These are phyloP conservation scores for Beauveria medogensis DNA, from an alignment of 2,329 filamentous ascomycete genomes.

Conservation along the genomic window DNA sequence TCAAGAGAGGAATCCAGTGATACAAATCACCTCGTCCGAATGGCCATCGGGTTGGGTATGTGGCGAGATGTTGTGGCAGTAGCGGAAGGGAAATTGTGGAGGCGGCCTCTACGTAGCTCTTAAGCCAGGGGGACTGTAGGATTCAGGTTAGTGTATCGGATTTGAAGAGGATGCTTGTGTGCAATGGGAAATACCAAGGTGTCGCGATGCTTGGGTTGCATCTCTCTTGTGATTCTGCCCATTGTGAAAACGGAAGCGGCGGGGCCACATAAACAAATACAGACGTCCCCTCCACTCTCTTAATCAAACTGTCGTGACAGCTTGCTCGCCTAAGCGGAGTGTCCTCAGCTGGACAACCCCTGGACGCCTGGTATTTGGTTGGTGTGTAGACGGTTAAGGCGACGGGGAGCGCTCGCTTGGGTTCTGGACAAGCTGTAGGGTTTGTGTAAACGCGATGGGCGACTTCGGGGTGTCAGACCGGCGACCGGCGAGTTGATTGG, in stretches of 20 bases:
- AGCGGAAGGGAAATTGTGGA: slow-evolving; percentile 63
- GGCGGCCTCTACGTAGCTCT: slow-evolving; percentile 67
- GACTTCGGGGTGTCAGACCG: background rate
- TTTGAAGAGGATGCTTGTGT: background rate
- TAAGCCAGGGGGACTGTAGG: slow-evolving; percentile 75
- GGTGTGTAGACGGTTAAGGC: background rate
- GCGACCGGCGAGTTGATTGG: background rate
- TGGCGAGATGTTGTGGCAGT: slow-evolving; percentile 66
- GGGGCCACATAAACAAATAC: slow-evolving; percentile 42
- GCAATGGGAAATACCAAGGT: slow-evolving; percentile 45
- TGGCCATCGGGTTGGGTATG: slow-evolving; percentile 85
- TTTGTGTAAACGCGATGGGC: background rate
- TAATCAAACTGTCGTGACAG: slow-evolving; percentile 30
- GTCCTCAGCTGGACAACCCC: slow-evolving; percentile 26
- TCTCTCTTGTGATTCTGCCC: slow-evolving; percentile 61
- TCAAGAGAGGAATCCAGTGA: slow-evolving; percentile 93
- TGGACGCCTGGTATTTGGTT: background rate
- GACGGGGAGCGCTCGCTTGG: background rate
- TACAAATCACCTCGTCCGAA: slow-evolving; percentile 94
- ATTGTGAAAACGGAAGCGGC: slow-evolving; percentile 52
- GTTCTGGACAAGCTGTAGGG: background rate
- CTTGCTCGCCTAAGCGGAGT: slow-evolving; percentile 26
- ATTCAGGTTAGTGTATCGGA: slow-evolving; percentile 13
- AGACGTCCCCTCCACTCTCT: slow-evolving; percentile 52
- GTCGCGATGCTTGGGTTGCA: slow-evolving; percentile 60